Conservation (phyloP, 2,329 filamentous ascomycete species). For the Epichloe festucae region DNA sequence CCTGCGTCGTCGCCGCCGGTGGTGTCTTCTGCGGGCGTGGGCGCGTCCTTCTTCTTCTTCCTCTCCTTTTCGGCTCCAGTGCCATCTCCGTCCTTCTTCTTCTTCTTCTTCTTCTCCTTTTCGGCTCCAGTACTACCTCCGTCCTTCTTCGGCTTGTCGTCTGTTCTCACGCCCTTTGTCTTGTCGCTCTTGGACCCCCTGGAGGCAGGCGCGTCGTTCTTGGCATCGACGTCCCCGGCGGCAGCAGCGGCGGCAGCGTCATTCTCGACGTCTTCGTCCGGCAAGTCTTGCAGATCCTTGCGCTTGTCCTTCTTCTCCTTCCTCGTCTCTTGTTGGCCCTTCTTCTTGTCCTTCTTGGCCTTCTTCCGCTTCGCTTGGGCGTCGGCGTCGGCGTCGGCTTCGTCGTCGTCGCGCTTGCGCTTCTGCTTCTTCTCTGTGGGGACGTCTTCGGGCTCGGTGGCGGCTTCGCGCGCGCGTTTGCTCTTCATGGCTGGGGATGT, state of each 20-base stretch:
- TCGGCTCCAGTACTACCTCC: constrained; percentile 15
- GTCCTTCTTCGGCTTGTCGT: constrained; percentile 4
- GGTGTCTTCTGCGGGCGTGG: not conserved
- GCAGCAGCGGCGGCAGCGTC: too few species aligned
- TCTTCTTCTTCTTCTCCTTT: constrained; percentile 9
- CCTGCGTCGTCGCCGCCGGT: not conserved
- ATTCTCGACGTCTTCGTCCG: constrained; percentile 17
- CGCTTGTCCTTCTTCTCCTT: constrained; percentile 29
- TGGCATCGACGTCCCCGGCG: too few species aligned
- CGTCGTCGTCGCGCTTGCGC: constrained; percentile 19
- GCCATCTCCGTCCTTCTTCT: constrained; percentile 7
- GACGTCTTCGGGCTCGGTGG: constrained; percentile 14
- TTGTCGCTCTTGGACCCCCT: constrained; percentile 9
- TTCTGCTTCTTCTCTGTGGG: constrained; percentile 13
- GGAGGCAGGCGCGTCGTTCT: too few species aligned
- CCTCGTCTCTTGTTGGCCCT: constrained; percentile 19
- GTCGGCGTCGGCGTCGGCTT: constrained; percentile 10
- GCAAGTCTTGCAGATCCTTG: constrained; percentile 24
- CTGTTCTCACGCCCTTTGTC: not conserved
- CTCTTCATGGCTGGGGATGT: constrained; percentile 20
- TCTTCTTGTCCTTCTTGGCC: constrained; percentile 18
- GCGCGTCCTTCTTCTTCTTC: not conserved
- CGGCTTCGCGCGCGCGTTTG: constrained; percentile 25
- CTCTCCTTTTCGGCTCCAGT: constrained; percentile 17
- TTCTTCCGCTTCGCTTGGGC: constrained; percentile 16